Evolutionary conservation across 228 moss, liverwort and hornwort species (phyloP), one percentile per base, ranked within the genome.

Genomic region (Sphagnum fallax): DNA sequence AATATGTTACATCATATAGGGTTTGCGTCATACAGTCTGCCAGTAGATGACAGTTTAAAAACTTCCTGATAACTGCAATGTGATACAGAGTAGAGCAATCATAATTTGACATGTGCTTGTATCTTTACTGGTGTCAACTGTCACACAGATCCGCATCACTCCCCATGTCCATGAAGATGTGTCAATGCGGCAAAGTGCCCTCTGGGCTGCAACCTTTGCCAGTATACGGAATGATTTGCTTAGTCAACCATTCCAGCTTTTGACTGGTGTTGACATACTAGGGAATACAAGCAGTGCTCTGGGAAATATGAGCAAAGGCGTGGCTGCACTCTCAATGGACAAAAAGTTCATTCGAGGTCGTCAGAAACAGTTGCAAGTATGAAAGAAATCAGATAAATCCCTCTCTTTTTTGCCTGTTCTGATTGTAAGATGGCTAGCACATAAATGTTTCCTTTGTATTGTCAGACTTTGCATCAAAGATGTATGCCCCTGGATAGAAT

Each of bases 291-390:
- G 94, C 75, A 91, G 91, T 60, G 94, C 94, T 67, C 85, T 94
- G 53, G 94, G 94, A 48, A 89, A 94, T 74, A 91, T 94, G 91
- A 94, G 94, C 76, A 94, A 94, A 81, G 91, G 91, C 67, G 91
- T 94, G 62, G 94, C 94, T 72, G 94, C 94, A 47, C 86, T 94
- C 52, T 94, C 94, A 2, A 94, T 94, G 94, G 94, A 94, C 78
- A 91, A 94, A 63, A 94, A 94, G 73, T 94, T 94, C 16, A 89
- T 91, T 53, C 87, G 89, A 62, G 74, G 77, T 57, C 91, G 94
- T 48, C 84, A 86, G 59, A 89, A 80, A 69, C 94, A 94, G 92
- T 88, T 90, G 11, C 47, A 72, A 52, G 50, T 16, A 13, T 55
- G 55, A 55, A 8, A 55, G 55, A 32, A 32, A 32, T 32, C 32